Evolutionary conservation across 768 basidiomycete genomes (phyloP).

Genomic region (Mycena filopes): DNA sequence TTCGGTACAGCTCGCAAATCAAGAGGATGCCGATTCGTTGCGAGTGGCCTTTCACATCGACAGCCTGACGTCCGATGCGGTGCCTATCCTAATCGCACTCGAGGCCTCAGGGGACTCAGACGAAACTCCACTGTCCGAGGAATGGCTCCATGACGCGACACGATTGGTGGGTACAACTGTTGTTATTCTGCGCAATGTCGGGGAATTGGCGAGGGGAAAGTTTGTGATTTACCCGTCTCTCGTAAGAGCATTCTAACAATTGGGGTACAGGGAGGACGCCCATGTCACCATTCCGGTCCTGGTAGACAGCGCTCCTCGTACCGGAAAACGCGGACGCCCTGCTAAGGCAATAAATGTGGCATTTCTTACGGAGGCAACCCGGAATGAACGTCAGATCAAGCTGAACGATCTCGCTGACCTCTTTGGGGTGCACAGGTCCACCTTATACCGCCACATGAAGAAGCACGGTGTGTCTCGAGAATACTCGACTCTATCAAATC

Average conservation of each 20-base stretch:
- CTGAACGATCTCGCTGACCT: background rate
- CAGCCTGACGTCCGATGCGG: background rate
- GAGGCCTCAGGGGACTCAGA: conserved; percentile 9
- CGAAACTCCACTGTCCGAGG: background rate
- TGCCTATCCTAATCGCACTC: background rate
- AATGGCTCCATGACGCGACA: background rate
- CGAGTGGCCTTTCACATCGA: conserved; percentile 1
- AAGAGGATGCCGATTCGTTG: conserved; percentile 2
- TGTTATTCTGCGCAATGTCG: background rate
- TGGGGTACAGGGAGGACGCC: background rate
- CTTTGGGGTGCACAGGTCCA: background rate
- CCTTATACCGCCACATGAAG: background rate
- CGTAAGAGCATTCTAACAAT: too few relatives aligned
- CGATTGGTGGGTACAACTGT: background rate
- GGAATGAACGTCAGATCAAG: conserved; percentile 9
- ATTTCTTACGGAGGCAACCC: background rate
- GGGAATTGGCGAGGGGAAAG: conserved; percentile 11
- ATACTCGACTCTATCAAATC: background rate
- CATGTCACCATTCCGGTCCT: background rate
- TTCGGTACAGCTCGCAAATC: background rate
- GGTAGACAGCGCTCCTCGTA: background rate
- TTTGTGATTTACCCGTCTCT: background rate
- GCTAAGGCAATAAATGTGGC: background rate
- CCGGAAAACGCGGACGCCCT: background rate
- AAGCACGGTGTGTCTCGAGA: background rate